A percentile compares a stretch with the other conserved stretches of the same genome.
Evolutionary conservation across 2,329 filamentous ascomycete genomes (phyloP).

Genomic region (Claviceps africana): DNA sequence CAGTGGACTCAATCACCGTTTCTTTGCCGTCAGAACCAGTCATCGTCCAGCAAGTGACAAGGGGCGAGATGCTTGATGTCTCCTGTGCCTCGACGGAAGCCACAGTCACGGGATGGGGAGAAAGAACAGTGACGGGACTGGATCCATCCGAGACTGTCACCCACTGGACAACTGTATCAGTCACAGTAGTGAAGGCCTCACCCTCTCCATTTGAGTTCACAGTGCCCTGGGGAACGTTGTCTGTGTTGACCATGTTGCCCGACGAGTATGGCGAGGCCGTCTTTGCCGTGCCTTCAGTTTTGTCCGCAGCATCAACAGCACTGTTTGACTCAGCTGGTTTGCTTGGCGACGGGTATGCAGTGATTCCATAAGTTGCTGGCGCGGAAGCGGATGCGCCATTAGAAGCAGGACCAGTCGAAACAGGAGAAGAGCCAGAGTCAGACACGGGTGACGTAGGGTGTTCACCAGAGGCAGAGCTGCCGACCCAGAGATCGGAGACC

Average conservation of each 20-base stretch:
- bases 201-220: not conserved
- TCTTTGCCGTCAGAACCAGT: slow-evolving; percentile 12
- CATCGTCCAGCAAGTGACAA: slow-evolving; percentile 10
- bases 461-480: slow-evolving; percentile 6
- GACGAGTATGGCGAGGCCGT: not conserved
- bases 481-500: slow-evolving; percentile 19
- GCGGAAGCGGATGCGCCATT: slow-evolving; percentile 8
- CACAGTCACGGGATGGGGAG: slow-evolving; percentile 12
- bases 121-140: slow-evolving; percentile 11
- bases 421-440: slow-evolving; percentile 3
- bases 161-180: slow-evolving; percentile 13
- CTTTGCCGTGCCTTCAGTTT: slow-evolving; percentile 4
- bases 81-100: slow-evolving; percentile 1
- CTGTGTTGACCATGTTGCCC: not conserved
- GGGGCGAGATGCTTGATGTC: not conserved
- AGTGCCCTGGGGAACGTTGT: slow-evolving; percentile 1
- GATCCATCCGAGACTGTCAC: slow-evolving; percentile 7
- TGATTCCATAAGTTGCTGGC: slow-evolving; percentile 7
- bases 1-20: slow-evolving; percentile 20
- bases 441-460: not conserved
- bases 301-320: slow-evolving; percentile 6
- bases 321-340: slow-evolving; percentile 8
- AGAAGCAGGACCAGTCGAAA: slow-evolving; percentile 8
- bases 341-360: slow-evolving; percentile 7
- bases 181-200: slow-evolving; percentile 10